phyloP scores from a whole-genome alignment of 345 rosid genomes.

The Chamaenerion angustifolium region DNA sequence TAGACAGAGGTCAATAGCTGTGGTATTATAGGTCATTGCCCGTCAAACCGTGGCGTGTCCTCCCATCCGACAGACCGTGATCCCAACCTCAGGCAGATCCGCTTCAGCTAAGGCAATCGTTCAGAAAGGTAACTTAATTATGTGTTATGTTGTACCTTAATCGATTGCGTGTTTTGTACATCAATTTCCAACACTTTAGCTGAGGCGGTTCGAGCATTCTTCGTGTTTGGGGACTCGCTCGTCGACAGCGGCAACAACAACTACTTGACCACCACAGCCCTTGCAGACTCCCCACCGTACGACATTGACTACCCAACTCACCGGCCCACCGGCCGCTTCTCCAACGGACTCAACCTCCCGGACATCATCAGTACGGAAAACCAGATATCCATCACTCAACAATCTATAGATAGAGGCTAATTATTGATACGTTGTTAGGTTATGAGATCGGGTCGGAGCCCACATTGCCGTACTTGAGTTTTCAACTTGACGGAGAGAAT shows the following conservation, averaged over 20 bases:
- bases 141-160: no score
- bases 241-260: slow-evolving; percentile 49
- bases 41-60: no score
- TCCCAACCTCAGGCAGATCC: no score
- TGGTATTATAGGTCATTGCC: no score
- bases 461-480: slow-evolving; percentile 34
- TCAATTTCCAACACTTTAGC: no score
- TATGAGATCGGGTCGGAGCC: slow-evolving; percentile 27
- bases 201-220: slow-evolving; percentile 18
- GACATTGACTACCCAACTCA: slow-evolving; percentile 40
- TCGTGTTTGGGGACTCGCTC: slow-evolving; percentile 35
- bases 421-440: slow-evolving; percentile 12
- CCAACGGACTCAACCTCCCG: slow-evolving; percentile 43
- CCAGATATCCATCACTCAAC: no score
- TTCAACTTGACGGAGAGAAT: slow-evolving; percentile 26
- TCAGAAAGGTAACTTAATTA: no score
- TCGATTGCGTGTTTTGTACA: no score
- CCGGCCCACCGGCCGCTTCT: slow-evolving; percentile 39
- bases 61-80: no score
- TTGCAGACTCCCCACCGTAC: slow-evolving; percentile 38
- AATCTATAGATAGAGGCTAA: no score
- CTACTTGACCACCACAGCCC: slow-evolving; percentile 35
- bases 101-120: no score
- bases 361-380: slow-evolving; percentile 36
- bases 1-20: no score